Conservation (phyloP, 2,329 filamentous ascomycete species). For the Aspergillus awamori region DNA sequence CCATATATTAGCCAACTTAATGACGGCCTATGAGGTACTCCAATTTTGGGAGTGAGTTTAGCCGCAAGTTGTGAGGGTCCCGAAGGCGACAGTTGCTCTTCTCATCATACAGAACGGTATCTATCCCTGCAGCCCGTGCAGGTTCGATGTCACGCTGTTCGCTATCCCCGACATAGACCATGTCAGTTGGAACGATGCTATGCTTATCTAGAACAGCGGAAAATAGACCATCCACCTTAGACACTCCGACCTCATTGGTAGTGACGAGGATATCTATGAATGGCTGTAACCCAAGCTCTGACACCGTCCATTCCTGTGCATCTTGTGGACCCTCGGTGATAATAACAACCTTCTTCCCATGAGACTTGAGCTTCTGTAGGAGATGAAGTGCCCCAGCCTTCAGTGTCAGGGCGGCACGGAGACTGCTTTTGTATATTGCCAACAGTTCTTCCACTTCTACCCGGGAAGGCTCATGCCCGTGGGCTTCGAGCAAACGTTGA, state of each 20-base stretch:
- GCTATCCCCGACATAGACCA: slow-evolving; percentile 36
- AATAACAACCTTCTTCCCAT: slow-evolving; percentile 46
- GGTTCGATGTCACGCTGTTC: slow-evolving; percentile 30
- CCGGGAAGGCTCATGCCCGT: not conserved
- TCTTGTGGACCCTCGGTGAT: slow-evolving; percentile 55
- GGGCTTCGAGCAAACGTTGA: slow-evolving; percentile 31
- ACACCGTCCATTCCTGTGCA: slow-evolving; percentile 50
- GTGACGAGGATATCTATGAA: slow-evolving; percentile 38
- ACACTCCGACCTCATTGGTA: slow-evolving; percentile 34
- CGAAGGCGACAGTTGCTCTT: not conserved
- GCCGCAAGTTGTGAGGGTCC: not conserved
- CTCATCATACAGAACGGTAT: not conserved
- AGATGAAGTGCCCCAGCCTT: slow-evolving; percentile 45
- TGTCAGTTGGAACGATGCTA: slow-evolving; percentile 22
- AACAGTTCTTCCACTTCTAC: slow-evolving; percentile 21
- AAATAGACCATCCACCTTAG: slow-evolving; percentile 40
- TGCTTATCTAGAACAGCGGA: slow-evolving; percentile 25
- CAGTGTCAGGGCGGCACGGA: slow-evolving; percentile 29
- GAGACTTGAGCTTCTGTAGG: slow-evolving; percentile 35
- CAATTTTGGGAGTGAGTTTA: not conserved
- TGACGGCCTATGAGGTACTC: not conserved
- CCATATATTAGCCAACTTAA: no score
- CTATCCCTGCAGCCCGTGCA: slow-evolving; percentile 27
- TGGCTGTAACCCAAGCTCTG: slow-evolving; percentile 31
- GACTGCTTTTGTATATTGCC: slow-evolving; percentile 16